A percentile compares a stretch with the other conserved stretches of the same genome.
These are phyloP conservation scores for Nicotiana knightiana DNA, from an alignment of 257 asterid genomes.

Conservation along the genomic window DNA sequence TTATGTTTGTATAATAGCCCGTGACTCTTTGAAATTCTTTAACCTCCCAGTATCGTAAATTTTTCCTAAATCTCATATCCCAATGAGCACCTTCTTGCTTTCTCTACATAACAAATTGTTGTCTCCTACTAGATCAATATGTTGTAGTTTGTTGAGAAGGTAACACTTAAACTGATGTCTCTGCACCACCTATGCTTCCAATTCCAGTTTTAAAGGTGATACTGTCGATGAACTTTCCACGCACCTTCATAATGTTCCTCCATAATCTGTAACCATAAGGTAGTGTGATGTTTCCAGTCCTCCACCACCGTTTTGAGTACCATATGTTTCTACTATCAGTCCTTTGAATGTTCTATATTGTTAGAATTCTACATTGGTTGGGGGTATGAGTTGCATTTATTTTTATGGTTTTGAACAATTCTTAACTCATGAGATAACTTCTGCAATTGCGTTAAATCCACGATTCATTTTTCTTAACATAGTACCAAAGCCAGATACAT, in stretches of 20 bases:
- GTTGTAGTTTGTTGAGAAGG: not conserved
- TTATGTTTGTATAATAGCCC: not conserved
- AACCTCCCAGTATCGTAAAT: not conserved
- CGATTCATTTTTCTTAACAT: not conserved
- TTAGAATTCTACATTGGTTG: not conserved
- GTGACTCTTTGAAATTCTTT: not conserved
- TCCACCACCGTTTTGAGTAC: not conserved
- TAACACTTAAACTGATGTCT: not conserved
- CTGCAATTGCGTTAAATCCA: not conserved
- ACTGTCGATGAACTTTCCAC: not conserved
- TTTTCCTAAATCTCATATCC: not conserved
- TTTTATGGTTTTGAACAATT: not conserved
- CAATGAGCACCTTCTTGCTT: not conserved
- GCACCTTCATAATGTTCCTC: not conserved
- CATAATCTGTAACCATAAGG: not conserved
- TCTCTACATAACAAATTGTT: not conserved
- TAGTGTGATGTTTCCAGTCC: not conserved
- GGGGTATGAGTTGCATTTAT: not conserved
- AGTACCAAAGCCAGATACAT: not conserved
- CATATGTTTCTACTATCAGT: not conserved
- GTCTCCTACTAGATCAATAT: not conserved
- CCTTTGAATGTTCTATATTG: not conserved
- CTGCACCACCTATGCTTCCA: not conserved
- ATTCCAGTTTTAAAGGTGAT: not conserved
- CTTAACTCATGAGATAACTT: not conserved